phyloP scores from a whole-genome alignment of 441 rosid genomes.

The Lepidium campestre region DNA sequence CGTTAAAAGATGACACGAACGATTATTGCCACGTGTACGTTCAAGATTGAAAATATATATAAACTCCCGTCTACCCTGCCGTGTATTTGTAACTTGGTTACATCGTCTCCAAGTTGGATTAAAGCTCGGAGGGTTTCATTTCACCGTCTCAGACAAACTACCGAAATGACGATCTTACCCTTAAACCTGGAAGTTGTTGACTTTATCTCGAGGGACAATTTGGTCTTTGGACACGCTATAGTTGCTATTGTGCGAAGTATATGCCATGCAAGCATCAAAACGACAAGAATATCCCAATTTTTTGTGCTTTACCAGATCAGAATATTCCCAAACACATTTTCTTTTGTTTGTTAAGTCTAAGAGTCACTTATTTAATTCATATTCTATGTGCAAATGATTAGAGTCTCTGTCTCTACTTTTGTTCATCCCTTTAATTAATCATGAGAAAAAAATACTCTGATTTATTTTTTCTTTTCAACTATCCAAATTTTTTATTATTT shows the following conservation, averaged over 20 bases:
- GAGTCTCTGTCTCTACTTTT: neutral
- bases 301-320: slow-evolving; percentile 17
- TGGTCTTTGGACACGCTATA: no score
- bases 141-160: neutral
- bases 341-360: no score
- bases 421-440: neutral
- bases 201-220: neutral
- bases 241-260: slow-evolving; percentile 13
- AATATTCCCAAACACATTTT: slow-evolving; percentile 11
- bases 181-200: neutral
- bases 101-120: slow-evolving; percentile 17
- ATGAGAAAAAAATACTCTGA: neutral
- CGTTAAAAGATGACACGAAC: slow-evolving; percentile 6
- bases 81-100: slow-evolving; percentile 25
- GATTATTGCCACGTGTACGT: slow-evolving; percentile 3
- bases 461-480: no score
- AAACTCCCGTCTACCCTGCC: slow-evolving; percentile 5
- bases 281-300: slow-evolving; percentile 15
- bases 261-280: slow-evolving; percentile 28
- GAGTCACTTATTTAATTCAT: neutral
- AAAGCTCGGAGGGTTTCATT: neutral
- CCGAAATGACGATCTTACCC: slow-evolving; percentile 4
- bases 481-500: no score
- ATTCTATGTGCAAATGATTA: slow-evolving; percentile 3
- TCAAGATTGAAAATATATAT: neutral